phyloP scores from a whole-genome alignment of 495 filamentous ascomycete genomes.

The Aspergillus carlsbadensis region DNA sequence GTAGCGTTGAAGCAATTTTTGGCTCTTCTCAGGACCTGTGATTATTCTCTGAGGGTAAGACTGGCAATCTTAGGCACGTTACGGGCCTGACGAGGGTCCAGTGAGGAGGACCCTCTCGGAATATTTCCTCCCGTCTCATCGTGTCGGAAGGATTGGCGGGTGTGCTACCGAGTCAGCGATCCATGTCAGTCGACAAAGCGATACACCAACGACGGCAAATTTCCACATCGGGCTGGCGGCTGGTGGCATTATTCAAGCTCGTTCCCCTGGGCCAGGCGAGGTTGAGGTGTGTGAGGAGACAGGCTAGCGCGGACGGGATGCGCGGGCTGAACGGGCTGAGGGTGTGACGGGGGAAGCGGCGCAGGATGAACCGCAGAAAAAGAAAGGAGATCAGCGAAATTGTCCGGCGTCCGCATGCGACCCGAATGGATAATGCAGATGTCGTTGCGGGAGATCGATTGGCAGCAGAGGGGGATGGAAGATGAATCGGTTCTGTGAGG shows the following conservation, averaged over 20 bases:
- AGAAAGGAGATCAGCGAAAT: conserved; percentile 12
- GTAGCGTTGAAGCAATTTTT: not conserved
- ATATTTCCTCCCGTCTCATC: conserved; percentile 8
- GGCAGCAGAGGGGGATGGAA: not conserved
- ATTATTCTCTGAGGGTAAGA: not conserved
- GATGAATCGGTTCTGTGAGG: conserved; percentile 15
- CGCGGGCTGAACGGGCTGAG: not conserved
- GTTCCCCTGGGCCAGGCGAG: not conserved
- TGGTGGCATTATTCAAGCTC: not conserved
- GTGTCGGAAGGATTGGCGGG: conserved; percentile 16
- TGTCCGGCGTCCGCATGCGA: conserved; percentile 4
- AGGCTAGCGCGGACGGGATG: not conserved
- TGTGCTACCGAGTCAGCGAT: conserved; percentile 12
- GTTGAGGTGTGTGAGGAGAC: not conserved
- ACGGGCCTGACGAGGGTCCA: conserved; percentile 3
- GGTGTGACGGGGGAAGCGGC: conserved; percentile 9
- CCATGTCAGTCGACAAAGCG: not conserved
- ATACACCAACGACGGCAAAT: conserved; percentile 9
- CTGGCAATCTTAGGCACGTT: not conserved
- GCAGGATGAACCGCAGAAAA: conserved; percentile 15
- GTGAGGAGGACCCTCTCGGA: conserved; percentile 15
- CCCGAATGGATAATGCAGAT: not conserved
- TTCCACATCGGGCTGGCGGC: not conserved
- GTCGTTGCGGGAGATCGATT: not conserved
- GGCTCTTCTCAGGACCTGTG: not conserved